Evolutionary conservation across 106 monocot species (phyloP), one percentile per base, ranked within the genome.

Genomic region (Amphibolis antarctica): DNA sequence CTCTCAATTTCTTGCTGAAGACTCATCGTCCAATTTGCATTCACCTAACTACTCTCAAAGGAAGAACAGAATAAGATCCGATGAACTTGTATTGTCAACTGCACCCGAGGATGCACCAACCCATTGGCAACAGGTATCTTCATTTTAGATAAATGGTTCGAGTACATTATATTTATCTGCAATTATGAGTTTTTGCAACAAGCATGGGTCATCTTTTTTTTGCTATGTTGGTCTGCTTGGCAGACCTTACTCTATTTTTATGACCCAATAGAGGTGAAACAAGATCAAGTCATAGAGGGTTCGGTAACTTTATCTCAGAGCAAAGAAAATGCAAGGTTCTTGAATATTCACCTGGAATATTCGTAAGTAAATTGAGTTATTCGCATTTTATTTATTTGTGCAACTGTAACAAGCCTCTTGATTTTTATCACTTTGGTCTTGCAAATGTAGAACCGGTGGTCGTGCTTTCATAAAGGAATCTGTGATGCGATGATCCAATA

Each of bases 21-120:
- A 17, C 42, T 77, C 69, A 46, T 73, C 69, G 5, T 43, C 66
- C 12, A 69, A 83, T 45, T 48, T 45, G 11, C 23, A 51, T 42
- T 29, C 23, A 12, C 13, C 55, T 14, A 42, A 57, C 27, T 72
- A 74, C 42, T 73, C 43, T 57, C 76, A 71, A 50, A 75, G 60
- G 50, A 83, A 74, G 48, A 91, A 79, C 62, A 57, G 79, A 9
- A 24, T 46, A 49, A 79, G 83, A 69, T 67, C 82, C 62, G 79
- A 75, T 44, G 84, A 87, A 46, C 62, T 87, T 68, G 74, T 86
- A 55, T 76, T 98, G 13, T 98, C 98, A 23, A 98, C 98, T 50
- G 98, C 98, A 20, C 98, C 98, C 23, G 98, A 98, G 76, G 98
- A 98, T 76, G 71, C 63, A 20, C 98, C 98, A 12, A 98, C 98